Conservation (phyloP, 495 filamentous ascomycete genomes). For the Pseudevernia furfuracea region DNA sequence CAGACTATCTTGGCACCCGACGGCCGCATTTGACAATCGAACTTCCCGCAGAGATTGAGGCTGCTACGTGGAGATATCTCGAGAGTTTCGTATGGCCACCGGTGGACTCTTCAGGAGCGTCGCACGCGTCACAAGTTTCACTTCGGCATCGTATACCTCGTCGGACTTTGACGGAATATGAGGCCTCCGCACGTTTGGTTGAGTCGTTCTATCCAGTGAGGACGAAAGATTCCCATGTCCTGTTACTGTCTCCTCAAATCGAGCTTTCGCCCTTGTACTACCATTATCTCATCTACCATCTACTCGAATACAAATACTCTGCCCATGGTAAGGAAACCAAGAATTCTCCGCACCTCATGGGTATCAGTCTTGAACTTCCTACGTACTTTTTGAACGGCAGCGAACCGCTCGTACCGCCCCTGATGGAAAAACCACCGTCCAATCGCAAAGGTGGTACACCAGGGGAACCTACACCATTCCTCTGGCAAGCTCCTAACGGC, state of each 20-base stretch:
- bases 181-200: conserved; percentile 61
- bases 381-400: conserved; percentile 49
- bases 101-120: conserved; percentile 30
- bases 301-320: conserved; percentile 70
- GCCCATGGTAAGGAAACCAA: conserved; percentile 35
- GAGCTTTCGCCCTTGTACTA: conserved; percentile 69
- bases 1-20: conserved; percentile 61
- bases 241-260: conserved; percentile 67
- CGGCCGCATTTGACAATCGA: conserved; percentile 71
- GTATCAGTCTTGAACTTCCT: conserved; percentile 71
- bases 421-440: conserved; percentile 21
- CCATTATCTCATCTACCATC: conserved; percentile 69
- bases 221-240: conserved; percentile 55
- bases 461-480: conserved; percentile 45
- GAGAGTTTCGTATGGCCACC: conserved; percentile 59
- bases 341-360: conserved; percentile 50
- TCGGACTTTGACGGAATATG: conserved; percentile 45
- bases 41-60: conserved; percentile 59
- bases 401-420: conserved; percentile 46
- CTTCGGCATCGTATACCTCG: conserved; percentile 63
- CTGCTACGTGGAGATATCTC: conserved; percentile 51
- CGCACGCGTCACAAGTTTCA: conserved; percentile 43
- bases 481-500: conserved; percentile 76
- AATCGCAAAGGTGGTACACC: conserved; percentile 27
- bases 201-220: conserved; percentile 75